Conservation (phyloP, 1,284 basidiomycete species). For the Gymnopus androsaceus region DNA sequence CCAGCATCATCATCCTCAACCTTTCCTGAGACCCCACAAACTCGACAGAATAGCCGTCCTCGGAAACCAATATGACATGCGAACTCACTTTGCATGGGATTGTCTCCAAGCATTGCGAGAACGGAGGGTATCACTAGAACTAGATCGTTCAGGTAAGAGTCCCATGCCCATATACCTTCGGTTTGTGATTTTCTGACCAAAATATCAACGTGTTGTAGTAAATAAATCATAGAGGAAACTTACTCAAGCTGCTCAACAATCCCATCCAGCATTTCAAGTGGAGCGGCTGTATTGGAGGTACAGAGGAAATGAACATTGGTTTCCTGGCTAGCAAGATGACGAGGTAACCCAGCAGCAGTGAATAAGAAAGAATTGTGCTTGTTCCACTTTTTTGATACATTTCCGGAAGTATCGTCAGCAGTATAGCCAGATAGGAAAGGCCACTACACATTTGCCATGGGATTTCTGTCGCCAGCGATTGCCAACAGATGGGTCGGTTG, state of each 20-base stretch:
- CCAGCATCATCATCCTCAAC: background rate
- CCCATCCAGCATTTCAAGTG: conserved; percentile 29
- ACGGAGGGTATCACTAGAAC: conserved; percentile 20
- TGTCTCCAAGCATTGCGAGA: conserved; percentile 25
- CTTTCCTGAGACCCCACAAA: background rate
- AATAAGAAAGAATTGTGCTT: conserved; percentile 38
- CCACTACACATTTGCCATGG: conserved; percentile 9
- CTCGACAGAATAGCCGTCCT: background rate
- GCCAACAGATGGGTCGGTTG: background rate
- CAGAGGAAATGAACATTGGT: conserved; percentile 22
- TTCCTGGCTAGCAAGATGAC: background rate
- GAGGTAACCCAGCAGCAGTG: conserved; percentile 31
- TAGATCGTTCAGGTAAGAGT: conserved; percentile 16
- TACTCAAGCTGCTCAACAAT: conserved; percentile 23
- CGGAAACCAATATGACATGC: conserved; percentile 21
- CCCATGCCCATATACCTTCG: conserved; percentile 23
- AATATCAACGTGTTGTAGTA: background rate
- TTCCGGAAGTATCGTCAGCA: conserved; percentile 45
- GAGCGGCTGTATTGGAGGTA: conserved; percentile 29
- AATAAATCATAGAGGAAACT: background rate
- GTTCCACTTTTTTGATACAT: conserved; percentile 46
- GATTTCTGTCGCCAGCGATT: conserved; percentile 19
- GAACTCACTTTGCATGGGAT: conserved; percentile 30
- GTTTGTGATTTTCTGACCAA: conserved; percentile 17
- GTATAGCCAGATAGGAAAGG: conserved; percentile 37